phyloP scores from a whole-genome alignment of 1,139 yeast genomes.

The Nakaseomyces nivariensis region DNA sequence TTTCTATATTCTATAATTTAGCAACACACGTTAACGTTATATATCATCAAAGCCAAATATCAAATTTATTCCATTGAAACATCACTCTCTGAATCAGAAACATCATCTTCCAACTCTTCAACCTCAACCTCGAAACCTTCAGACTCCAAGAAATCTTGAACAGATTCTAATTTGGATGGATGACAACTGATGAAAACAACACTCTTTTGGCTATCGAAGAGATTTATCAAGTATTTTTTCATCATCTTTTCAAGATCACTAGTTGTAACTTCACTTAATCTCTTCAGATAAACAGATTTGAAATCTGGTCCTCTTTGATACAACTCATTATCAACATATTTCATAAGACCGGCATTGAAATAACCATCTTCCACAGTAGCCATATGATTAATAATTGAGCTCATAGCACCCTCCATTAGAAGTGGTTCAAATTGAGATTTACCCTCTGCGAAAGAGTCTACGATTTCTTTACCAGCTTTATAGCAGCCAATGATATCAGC shows the following conservation, averaged over 20 bases:
- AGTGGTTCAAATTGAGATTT: slow-evolving; percentile 43
- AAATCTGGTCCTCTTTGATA: slow-evolving; percentile 63
- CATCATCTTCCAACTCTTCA: slow-evolving; percentile 40
- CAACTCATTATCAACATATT: slow-evolving; percentile 56
- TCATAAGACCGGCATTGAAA: slow-evolving; percentile 54
- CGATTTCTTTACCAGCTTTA: slow-evolving; percentile 54
- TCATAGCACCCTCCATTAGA: slow-evolving; percentile 60
- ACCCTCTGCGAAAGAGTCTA: slow-evolving; percentile 52
- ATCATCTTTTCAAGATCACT: slow-evolving; percentile 49
- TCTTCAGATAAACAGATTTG: slow-evolving; percentile 39
- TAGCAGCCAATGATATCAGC: slow-evolving; percentile 73
- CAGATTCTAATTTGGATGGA: slow-evolving; percentile 46
- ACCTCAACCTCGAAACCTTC: slow-evolving; percentile 54
- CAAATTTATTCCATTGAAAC: not conserved
- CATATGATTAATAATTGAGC: slow-evolving; percentile 60
- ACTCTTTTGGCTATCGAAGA: slow-evolving; percentile 50
- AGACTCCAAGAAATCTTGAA: slow-evolving; percentile 39
- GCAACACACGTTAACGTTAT: not conserved
- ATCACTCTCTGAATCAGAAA: not conserved
- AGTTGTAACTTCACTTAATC: slow-evolving; percentile 42
- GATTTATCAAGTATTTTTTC: slow-evolving; percentile 47
- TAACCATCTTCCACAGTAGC: slow-evolving; percentile 57
- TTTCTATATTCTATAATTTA: slow-evolving; percentile 1
- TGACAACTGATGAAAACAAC: slow-evolving; percentile 66
- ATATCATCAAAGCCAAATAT: not conserved